Evolutionary conservation across 2,329 filamentous ascomycete genomes (phyloP).

Genomic region (Calcarisporium arbuscula): DNA sequence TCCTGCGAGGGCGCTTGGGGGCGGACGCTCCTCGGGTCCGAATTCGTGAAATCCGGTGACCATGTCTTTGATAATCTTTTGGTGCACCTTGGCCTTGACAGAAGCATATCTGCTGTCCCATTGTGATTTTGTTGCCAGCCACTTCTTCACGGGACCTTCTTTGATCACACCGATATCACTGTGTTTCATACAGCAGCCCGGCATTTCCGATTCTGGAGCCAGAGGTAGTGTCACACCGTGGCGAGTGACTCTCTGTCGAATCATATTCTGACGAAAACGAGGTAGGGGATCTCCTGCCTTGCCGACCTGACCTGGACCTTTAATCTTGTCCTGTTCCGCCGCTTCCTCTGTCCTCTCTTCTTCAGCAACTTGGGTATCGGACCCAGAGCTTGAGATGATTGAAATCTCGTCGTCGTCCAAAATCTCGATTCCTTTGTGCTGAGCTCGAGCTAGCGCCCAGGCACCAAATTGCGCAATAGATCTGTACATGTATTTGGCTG

Average conservation of each 20-base stretch:
- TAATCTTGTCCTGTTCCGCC: slow-evolving; percentile 14
- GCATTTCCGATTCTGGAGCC: slow-evolving; percentile 55
- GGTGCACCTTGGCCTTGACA: slow-evolving; percentile 65
- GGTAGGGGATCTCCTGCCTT: slow-evolving; percentile 81
- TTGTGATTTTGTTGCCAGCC: slow-evolving; percentile 66
- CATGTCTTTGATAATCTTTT: slow-evolving; percentile 67
- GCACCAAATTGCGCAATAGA: slow-evolving; percentile 89
- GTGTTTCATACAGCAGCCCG: slow-evolving; percentile 55
- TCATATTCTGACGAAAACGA: slow-evolving; percentile 78
- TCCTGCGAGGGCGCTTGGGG: slow-evolving; percentile 76
- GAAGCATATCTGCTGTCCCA: slow-evolving; percentile 70
- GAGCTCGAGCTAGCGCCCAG: slow-evolving; percentile 80
- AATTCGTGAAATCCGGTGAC: slow-evolving; percentile 65
- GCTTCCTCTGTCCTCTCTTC: slow-evolving; percentile 13
- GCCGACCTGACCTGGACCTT: slow-evolving; percentile 50
- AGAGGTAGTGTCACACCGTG: slow-evolving; percentile 70
- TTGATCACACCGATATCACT: slow-evolving; percentile 74
- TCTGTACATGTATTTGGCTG: slow-evolving; percentile 93
- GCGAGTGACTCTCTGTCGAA: slow-evolving; percentile 77
- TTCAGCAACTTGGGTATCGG: slow-evolving; percentile 21
- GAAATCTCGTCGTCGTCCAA: slow-evolving; percentile 72
- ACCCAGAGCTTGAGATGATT: slow-evolving; percentile 57
- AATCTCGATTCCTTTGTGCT: slow-evolving; percentile 74
- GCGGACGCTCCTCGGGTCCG: slow-evolving; percentile 66
- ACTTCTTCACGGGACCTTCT: slow-evolving; percentile 70